Evolutionary conservation across 352 stramenopile species (phyloP).

Genomic region (Phytophthora melonis): DNA sequence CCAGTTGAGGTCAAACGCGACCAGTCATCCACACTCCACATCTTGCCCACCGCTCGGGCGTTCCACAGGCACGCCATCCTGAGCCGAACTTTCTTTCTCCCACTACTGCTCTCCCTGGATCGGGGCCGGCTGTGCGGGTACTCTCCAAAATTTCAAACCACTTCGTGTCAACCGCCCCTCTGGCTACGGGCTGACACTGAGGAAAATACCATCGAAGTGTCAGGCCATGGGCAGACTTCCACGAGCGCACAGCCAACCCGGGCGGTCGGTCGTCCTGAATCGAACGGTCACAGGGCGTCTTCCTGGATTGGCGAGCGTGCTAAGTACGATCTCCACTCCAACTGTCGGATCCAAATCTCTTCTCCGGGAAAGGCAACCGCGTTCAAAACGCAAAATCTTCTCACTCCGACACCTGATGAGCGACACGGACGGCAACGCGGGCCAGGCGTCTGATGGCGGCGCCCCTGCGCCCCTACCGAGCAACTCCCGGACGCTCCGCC

Average conservation of each 20-base stretch:
- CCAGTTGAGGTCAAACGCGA: too few species aligned
- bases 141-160: background rate
- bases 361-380: background rate
- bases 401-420: background rate
- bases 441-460: background rate
- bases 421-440: background rate
- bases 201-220: background rate
- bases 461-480: too few species aligned
- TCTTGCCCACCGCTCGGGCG: too few species aligned
- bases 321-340: background rate
- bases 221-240: background rate
- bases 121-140: background rate
- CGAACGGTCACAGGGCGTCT: background rate
- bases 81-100: too few species aligned
- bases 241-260: background rate
- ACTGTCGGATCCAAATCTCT: background rate
- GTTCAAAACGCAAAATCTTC: background rate
- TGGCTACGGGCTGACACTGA: background rate
- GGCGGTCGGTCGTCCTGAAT: background rate
- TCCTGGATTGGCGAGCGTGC: background rate
- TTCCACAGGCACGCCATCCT: too few species aligned
- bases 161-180: background rate
- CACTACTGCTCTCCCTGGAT: too few species aligned
- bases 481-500: background rate
- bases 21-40: too few species aligned